These are phyloP conservation scores for Plasmodium falciparum DNA, from an alignment of 169 alveolate genomes.

Conservation along the genomic window DNA sequence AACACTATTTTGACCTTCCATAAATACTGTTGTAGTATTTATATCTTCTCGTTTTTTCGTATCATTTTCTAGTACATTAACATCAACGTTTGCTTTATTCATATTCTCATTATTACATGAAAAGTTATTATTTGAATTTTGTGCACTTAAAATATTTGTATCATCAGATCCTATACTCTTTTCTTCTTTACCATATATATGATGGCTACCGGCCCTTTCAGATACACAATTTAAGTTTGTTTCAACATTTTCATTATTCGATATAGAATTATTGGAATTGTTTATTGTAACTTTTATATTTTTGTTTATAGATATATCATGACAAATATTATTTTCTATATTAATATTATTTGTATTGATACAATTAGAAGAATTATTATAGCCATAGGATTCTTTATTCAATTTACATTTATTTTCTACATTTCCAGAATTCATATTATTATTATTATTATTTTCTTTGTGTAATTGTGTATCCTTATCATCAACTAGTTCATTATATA, in stretches of 20 bases:
- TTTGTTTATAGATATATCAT: too few relatives aligned
- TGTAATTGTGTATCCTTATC: not conserved
- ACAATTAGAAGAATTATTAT: too few relatives aligned
- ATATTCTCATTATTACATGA: not conserved
- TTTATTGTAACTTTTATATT: too few relatives aligned
- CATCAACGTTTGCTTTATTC: not conserved
- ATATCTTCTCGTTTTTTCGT: not conserved
- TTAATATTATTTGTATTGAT: too few relatives aligned
- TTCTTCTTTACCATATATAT: conserved; percentile 31
- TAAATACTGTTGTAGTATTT: not conserved
- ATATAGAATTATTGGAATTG: too few relatives aligned
- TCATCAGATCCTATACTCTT: conserved; percentile 61
- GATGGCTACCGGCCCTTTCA: not conserved
- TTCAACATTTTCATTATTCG: not conserved
- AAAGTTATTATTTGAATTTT: conserved; percentile 17
- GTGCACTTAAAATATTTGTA: conserved; percentile 40
- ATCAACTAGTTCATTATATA: not conserved
- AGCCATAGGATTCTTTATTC: too few relatives aligned
- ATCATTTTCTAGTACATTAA: not conserved
- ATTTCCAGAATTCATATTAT: not conserved
- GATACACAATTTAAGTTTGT: not conserved
- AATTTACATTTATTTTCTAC: not conserved
- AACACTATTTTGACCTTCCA: not conserved
- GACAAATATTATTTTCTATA: too few relatives aligned
- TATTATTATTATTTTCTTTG: not conserved